Evolutionary conservation across 129 eudicot genomes (phyloP).

Genomic region (Centella asiatica): DNA sequence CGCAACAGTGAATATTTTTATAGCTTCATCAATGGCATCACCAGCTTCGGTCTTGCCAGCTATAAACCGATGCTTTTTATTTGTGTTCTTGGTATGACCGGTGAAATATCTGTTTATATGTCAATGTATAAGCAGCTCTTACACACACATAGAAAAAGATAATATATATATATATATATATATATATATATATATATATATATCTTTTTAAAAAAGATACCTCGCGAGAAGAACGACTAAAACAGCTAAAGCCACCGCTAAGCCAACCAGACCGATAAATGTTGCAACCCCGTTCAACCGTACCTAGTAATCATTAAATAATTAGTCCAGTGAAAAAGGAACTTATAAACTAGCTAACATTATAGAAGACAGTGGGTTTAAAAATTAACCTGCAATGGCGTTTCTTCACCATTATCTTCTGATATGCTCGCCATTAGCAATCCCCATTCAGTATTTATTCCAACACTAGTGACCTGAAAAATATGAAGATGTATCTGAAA

Average conservation of each 20-base stretch:
- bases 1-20: conserved; percentile 87
- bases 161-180: no score
- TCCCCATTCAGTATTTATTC: conserved; percentile 98
- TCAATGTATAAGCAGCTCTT: background rate
- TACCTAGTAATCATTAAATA: conserved; percentile 38
- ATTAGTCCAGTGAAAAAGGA: background rate
- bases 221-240: conserved; percentile 63
- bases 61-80: conserved; percentile 36
- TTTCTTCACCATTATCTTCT: conserved; percentile 97
- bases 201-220: no score
- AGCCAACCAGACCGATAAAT: conserved; percentile 84
- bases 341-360: background rate
- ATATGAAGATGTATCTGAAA: background rate
- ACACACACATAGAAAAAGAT: background rate
- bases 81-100: conserved; percentile 45
- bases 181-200: no score
- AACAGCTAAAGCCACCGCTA: conserved; percentile 67
- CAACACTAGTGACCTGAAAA: conserved; percentile 78
- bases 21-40: conserved; percentile 70
- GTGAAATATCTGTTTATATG: conserved; percentile 53
- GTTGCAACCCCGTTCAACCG: conserved; percentile 94
- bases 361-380: background rate
- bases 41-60: conserved; percentile 61
- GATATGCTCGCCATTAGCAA: conserved; percentile 97
- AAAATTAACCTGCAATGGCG: conserved; percentile 80